Evolutionary conservation across 306 rosid genomes (phyloP).

Genomic region (Boehmeria nivea): DNA sequence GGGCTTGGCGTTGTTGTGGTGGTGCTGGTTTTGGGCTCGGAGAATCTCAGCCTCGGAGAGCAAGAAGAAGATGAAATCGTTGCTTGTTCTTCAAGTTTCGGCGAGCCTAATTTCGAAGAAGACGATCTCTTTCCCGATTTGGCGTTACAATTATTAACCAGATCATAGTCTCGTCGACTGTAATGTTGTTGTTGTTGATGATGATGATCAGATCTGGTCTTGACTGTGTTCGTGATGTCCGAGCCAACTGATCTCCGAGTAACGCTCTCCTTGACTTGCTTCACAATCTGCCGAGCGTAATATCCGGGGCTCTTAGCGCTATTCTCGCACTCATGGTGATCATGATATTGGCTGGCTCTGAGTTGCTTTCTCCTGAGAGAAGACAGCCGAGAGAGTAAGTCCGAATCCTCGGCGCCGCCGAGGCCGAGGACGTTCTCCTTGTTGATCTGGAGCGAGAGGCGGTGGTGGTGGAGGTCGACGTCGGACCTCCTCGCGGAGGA

Average conservation of each 20-base stretch:
- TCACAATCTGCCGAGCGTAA: slow-evolving; percentile 67
- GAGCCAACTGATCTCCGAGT: slow-evolving; percentile 50
- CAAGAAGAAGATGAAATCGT: slow-evolving; percentile 28
- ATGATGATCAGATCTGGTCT: slow-evolving; percentile 29
- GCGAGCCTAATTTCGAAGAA: slow-evolving; percentile 23
- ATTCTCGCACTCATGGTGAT: slow-evolving; percentile 1
- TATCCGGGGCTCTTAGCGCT: slow-evolving; percentile 41
- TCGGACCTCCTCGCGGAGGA: slow-evolving; percentile 68
- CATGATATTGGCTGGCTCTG: no score
- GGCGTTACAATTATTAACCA: not conserved
- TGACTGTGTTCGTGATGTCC: slow-evolving; percentile 67
- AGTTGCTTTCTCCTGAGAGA: slow-evolving; percentile 36
- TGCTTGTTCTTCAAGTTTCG: slow-evolving; percentile 29
- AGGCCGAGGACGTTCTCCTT: slow-evolving; percentile 36
- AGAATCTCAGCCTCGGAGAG: slow-evolving; percentile 15
- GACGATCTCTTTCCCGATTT: slow-evolving; percentile 20
- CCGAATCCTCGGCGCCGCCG: slow-evolving; percentile 51
- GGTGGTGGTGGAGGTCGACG: slow-evolving; percentile 46
- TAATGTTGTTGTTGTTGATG: no score
- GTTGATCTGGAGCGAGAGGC: slow-evolving; percentile 80
- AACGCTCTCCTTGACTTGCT: slow-evolving; percentile 64
- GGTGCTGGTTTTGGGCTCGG: not conserved
- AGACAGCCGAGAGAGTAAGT: slow-evolving; percentile 38
- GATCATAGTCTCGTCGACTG: slow-evolving; percentile 12
- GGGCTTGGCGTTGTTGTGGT: no score